Evolutionary conservation across 2,329 filamentous ascomycete species (phyloP), one percentile per base, ranked within the genome.

Genomic region (Penicillium sp.): DNA sequence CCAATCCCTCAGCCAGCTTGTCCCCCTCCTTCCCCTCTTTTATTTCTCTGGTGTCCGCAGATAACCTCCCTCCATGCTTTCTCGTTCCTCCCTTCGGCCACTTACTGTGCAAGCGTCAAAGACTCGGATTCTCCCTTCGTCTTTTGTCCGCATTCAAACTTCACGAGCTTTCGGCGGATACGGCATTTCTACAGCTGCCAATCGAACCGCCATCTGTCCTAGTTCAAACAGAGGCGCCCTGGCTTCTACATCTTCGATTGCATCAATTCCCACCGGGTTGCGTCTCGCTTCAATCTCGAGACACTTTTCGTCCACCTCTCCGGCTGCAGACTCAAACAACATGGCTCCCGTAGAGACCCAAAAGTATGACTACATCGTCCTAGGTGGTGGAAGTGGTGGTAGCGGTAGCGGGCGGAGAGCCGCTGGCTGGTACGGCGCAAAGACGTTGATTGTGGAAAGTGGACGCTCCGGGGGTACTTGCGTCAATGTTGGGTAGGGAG

Each of bases 291-390:
- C 75, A 19, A 66, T 82, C 19, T 72, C 78, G 4, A 72, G 76
- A 60, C 81, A 82, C 52, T 78, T 82, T 61, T 74, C 77, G 29
- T 73, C 72, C 7, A 72, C 72, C 11, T 61, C 73, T 15, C 50
- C 56, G 5, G 31, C 55, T 4, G 45, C 65, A n/a, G 64, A 69
- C n/a, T 72, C 73, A 35, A 72, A 64, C 58, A 71, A 63, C 58
- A 83, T 83, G 82, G 77, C 81, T 62, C 82, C 83, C 26, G 75
- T 80, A 7, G 73, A 76, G 45, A 72, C 76, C 26, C 79, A 81
- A 63, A 77, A 80, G 61, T 85, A 84, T 69, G 84, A 86, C 69
- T 85, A 84, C 66, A 83, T 86, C 60, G 82, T 85, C 61, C 79
- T 85, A 67, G 83, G 84, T 60, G 83, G 83, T 67, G 83, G 84